These are phyloP conservation scores for Sanghuangporus weigelae DNA, from an alignment of 1,284 basidiomycete genomes.

Conservation along the genomic window DNA sequence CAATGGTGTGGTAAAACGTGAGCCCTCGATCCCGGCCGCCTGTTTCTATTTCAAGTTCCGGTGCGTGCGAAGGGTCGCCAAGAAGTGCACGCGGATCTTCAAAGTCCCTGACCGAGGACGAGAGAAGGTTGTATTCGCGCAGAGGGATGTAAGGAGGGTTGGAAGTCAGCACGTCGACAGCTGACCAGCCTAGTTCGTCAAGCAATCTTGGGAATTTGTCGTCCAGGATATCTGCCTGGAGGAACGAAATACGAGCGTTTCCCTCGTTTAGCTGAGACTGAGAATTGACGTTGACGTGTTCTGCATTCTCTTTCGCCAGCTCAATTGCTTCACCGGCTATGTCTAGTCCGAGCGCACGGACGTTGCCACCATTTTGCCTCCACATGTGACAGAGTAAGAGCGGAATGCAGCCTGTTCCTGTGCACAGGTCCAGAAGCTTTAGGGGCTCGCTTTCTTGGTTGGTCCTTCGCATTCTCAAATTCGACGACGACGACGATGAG, in stretches of 20 bases:
- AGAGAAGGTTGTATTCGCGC: slow-evolving; percentile 58
- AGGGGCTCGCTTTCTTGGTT: slow-evolving; percentile 27
- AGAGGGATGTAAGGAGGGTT: slow-evolving; percentile 92
- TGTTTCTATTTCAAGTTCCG: slow-evolving; percentile 3
- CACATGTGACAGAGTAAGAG: slow-evolving; percentile 68
- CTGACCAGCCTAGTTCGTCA: slow-evolving; percentile 26
- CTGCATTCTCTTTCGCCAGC: slow-evolving; percentile 69
- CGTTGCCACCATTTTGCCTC: slow-evolving; percentile 39
- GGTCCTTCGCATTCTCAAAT: not conserved
- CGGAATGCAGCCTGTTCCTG: slow-evolving; percentile 86
- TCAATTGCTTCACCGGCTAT: slow-evolving; percentile 61
- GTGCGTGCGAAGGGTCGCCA: slow-evolving; percentile 46
- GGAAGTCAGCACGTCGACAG: slow-evolving; percentile 78
- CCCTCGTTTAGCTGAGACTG: slow-evolving; percentile 28
- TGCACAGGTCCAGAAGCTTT: slow-evolving; percentile 79
- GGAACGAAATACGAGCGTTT: slow-evolving; percentile 43
- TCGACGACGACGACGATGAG: not conserved
- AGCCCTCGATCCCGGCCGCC: slow-evolving; percentile 46
- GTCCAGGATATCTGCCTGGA: slow-evolving; percentile 44
- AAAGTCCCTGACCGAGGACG: slow-evolving; percentile 63
- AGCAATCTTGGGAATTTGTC: slow-evolving; percentile 32
- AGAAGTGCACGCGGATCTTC: slow-evolving; percentile 81
- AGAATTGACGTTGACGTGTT: slow-evolving; percentile 29
- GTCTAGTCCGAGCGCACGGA: slow-evolving; percentile 66
- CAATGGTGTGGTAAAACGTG: slow-evolving; percentile 74